phyloP scores from a whole-genome alignment of 2,329 filamentous ascomycete species.

The Karstenula rhodostoma region DNA sequence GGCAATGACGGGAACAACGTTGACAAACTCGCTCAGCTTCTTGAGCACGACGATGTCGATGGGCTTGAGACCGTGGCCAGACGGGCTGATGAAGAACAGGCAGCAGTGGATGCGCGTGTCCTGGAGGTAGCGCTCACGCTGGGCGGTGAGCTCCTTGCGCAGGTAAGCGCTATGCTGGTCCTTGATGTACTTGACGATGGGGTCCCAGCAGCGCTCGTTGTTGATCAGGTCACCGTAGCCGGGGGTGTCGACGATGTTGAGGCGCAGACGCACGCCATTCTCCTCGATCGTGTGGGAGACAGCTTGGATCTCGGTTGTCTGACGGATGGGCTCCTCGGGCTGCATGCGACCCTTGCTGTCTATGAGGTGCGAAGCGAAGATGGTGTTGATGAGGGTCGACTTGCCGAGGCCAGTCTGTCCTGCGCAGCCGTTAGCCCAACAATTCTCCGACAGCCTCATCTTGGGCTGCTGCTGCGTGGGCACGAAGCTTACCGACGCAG shows the following conservation, averaged over 20 bases:
- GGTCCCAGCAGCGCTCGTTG: constrained; percentile 99
- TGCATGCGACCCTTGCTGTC: constrained; percentile 96
- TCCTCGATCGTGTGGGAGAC: constrained; percentile 99
- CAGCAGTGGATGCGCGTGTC: constrained; percentile 99
- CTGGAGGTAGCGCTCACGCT: constrained; percentile 98
- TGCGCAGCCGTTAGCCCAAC: constrained; percentile 50
- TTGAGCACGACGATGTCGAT: constrained; percentile 99
- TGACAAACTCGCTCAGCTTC: constrained; percentile 99
- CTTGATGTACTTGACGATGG: constrained; percentile 99
- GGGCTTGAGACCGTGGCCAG: constrained; percentile 96
- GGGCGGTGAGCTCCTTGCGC: constrained; percentile 98
- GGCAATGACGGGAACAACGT: constrained; percentile 97
- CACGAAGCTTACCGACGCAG: constrained; percentile 83
- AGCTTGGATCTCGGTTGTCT: constrained; percentile 96
- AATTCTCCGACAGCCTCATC: constrained; percentile 8
- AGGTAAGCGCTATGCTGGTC: constrained; percentile 99
- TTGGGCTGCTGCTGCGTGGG: not conserved
- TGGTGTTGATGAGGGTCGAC: constrained; percentile 99
- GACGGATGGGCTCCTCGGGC: constrained; percentile 91
- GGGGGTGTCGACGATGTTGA: constrained; percentile 99
- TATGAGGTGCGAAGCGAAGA: constrained; percentile 99
- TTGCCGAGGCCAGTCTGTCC: constrained; percentile 99
- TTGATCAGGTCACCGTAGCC: constrained; percentile 99
- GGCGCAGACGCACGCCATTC: constrained; percentile 93
- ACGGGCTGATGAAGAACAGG: constrained; percentile 99